Percentiles rank a stretch among this genome's conserved stretches.
Evolutionary conservation across 1,284 basidiomycete species (phyloP).

Genomic region (Puccinia hordei): DNA sequence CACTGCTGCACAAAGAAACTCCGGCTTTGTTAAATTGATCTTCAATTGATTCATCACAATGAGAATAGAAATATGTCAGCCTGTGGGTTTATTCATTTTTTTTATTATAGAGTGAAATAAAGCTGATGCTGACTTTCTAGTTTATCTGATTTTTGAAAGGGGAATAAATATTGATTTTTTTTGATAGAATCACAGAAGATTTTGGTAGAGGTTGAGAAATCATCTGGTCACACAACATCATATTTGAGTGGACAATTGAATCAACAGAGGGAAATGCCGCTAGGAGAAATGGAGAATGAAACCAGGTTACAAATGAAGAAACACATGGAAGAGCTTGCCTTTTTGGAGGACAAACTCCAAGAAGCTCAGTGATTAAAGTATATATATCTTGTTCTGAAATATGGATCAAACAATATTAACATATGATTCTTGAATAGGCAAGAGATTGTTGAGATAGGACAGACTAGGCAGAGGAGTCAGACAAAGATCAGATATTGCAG

Average conservation of each 20-base stretch:
- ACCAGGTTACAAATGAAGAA: not conserved
- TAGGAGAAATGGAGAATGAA: not conserved
- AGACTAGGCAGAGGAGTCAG: not conserved
- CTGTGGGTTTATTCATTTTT: not conserved
- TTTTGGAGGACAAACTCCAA: not conserved
- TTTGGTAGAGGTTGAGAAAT: not conserved
- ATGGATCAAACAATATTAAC: not conserved
- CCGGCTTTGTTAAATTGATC: not conserved
- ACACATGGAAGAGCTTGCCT: not conserved
- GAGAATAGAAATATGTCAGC: not conserved
- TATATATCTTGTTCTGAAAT: not conserved
- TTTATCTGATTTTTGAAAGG: not conserved
- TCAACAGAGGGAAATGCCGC: not conserved
- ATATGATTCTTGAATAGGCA: not conserved
- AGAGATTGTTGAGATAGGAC: not conserved
- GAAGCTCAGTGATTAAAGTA: not conserved
- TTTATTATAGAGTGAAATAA: too few species aligned
- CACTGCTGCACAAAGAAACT: not conserved
- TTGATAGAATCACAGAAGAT: not conserved
- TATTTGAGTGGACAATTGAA: not conserved
- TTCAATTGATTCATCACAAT: not conserved
- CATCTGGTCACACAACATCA: not conserved
- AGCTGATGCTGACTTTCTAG: not conserved
- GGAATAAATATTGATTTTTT: not conserved
- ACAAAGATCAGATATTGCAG: not conserved